Evolutionary conservation across 192 early-diverging fungal genomes (phyloP).

Genomic region (Haplosporangium gracile): DNA sequence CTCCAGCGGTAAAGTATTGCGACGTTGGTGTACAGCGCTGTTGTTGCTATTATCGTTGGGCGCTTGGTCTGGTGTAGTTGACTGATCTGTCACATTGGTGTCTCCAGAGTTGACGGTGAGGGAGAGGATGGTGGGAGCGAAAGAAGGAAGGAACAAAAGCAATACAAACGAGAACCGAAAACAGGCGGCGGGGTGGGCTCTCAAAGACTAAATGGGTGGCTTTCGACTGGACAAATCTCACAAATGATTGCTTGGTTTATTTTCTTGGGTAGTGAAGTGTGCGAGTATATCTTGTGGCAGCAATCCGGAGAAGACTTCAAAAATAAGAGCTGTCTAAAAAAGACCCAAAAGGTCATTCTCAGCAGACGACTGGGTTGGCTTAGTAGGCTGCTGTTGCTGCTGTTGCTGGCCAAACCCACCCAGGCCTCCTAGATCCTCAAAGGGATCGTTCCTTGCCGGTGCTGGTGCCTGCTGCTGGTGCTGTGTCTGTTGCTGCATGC

Average conservation of each 20-base stretch:
- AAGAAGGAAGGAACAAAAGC: neutral
- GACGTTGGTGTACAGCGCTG: neutral
- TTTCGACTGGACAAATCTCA: neutral
- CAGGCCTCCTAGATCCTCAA: slow-evolving; percentile 44
- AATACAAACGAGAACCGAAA: neutral
- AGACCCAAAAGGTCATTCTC: neutral
- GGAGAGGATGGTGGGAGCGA: neutral
- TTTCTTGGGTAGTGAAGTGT: neutral
- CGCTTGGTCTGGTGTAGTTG: neutral
- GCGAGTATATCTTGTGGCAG: neutral
- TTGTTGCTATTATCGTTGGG: neutral
- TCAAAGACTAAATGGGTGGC: neutral
- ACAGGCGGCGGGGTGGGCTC: neutral
- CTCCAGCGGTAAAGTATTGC: neutral
- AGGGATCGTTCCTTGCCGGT: slow-evolving; percentile 17
- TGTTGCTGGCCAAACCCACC: slow-evolving; percentile 36
- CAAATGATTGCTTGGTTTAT: neutral
- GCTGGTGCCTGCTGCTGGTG: slow-evolving; percentile 1
- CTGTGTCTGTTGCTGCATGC: slow-evolving; percentile 26
- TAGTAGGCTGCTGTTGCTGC: slow-evolving; percentile 16
- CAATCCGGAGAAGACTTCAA: neutral
- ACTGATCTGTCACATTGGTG: neutral
- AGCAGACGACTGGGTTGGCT: neutral
- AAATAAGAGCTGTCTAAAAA: neutral
- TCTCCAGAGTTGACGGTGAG: neutral